Evolutionary conservation across 106 monocot genomes (phyloP), one percentile per base, ranked within the genome.

Genomic region (Narthecium ossifragum): DNA sequence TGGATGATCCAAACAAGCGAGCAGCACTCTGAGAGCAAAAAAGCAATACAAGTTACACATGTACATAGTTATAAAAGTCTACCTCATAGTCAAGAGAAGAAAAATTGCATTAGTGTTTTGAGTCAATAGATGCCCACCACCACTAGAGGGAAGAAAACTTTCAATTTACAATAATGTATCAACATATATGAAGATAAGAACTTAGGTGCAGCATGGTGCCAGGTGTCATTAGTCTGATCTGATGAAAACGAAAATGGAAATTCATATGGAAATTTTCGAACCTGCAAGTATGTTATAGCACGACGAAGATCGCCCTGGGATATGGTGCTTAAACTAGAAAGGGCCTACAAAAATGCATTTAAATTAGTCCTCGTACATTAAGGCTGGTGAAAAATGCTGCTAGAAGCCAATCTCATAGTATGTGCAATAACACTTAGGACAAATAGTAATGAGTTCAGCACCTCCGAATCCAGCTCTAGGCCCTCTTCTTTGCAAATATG

Each of bases 281-380:
- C 98, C 90, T 98, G 98, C 68, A 98, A 69, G 70, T 87, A 98
- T 50, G 98, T 98, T 73, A 98, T 98, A 43, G 98, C 90, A 59
- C 91, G 83, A 18, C 98, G 90, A 79, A 98, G 98, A 79, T 98
- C 98, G 61, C 98, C 98, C 70, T 85, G 75, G 54, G 81, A 84
- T 30, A 98, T 91, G 38, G 91, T 68, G 62, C 87, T 74, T 53
- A 91, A 66, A 64, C 84, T 91, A 26, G 87, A 81, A 23, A 98
- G 66, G 2, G 90, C 90, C 98, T 98, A 70, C 51, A 45, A 51
- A n/a, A 8, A 37, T 34, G 50, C 23, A 72, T 26, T 53, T 27
- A 73, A 41, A 13, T 11, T 46, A 40, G 11, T 51, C 21, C 26
- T 25, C 6, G 9, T 14, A 28, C 36, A 23, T n/a, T 20, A 48